Base-by-base conservation (phyloP, 768 basidiomycete genomes). In the Mrakia blollopis region DNA sequence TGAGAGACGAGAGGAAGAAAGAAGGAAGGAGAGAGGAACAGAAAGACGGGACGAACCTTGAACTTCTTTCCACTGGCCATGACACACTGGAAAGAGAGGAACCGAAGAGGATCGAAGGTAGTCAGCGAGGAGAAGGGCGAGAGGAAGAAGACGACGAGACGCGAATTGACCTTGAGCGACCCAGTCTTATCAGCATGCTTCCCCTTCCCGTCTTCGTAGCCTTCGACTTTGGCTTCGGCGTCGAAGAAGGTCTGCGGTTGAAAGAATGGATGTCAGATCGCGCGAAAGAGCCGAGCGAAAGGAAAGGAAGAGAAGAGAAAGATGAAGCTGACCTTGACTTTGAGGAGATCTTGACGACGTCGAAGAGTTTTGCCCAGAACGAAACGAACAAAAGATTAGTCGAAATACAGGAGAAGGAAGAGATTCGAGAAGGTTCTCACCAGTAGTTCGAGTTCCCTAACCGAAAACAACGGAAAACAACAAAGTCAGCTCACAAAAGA, bases 201-300 rank as follows among this genome's bases (percentile, higher is more conserved):
- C 28, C 79, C 77, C 73, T 80, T 80, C 30, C 80, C 81, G 62
- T 69, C 50, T 70, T 80, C 79, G 78, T 81, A 71, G 3, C 67
- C 78, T 39, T 79, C 61, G 6, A 81, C 81, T 37, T 67, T 69
- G 65, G 80, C 81, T 44, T 81, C 81, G 60, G 81, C 81, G 44
- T 81, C 81, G 67, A 75, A 75, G 79, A 81, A 61, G n/a, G 60
- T 61, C 60, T 61, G 47, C 18, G 2, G 18, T 1, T 14, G 47
- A 61, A 61, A 61, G n/a, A 30, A 61, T 4, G 14, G 32, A 28
- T 14, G n/a, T 61, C n/a, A 61, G 60, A n/a, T n/a, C n/a, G n/a
- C n/a, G n/a, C 60, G 60, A 32, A 16, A 32, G 60, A n/a, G n/a
- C n/a, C 25, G n/a, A n/a, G 60, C 7, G 10, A 25, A n/a, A 0